Evolutionary conservation across 129 eudicot genomes (phyloP).

Genomic region (Solidago caesia): DNA sequence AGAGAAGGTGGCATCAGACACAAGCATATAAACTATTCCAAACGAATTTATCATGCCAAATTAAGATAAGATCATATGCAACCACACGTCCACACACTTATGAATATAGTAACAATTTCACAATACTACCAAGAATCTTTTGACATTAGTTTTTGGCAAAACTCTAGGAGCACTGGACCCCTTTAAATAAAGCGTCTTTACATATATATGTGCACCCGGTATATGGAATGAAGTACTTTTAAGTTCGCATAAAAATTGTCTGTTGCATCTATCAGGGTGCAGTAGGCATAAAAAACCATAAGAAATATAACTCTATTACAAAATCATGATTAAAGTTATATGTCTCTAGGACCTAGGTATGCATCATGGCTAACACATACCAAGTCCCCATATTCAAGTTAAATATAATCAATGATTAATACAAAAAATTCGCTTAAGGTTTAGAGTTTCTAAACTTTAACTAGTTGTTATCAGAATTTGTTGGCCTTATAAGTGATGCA

Average conservation of each 20-base stretch:
- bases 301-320: not conserved
- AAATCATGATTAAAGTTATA: not conserved
- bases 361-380: not conserved
- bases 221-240: not conserved
- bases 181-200: not conserved
- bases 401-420: too few relatives aligned
- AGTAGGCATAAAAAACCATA: not conserved
- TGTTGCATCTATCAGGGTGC: not conserved
- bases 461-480: not conserved
- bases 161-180: not conserved
- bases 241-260: not conserved
- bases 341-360: not conserved
- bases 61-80: not conserved
- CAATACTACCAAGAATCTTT: not conserved
- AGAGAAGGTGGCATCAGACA: constrained; percentile 51
- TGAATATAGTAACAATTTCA: too few relatives aligned
- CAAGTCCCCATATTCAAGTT: not conserved
- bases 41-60: not conserved
- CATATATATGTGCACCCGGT: not conserved
- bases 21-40: constrained; percentile 16
- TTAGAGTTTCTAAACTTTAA: not conserved
- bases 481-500: not conserved
- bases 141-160: not conserved
- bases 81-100: too few relatives aligned
- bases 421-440: not conserved